Conservation (phyloP, 768 basidiomycete genomes). For the Lactarius indigo region DNA sequence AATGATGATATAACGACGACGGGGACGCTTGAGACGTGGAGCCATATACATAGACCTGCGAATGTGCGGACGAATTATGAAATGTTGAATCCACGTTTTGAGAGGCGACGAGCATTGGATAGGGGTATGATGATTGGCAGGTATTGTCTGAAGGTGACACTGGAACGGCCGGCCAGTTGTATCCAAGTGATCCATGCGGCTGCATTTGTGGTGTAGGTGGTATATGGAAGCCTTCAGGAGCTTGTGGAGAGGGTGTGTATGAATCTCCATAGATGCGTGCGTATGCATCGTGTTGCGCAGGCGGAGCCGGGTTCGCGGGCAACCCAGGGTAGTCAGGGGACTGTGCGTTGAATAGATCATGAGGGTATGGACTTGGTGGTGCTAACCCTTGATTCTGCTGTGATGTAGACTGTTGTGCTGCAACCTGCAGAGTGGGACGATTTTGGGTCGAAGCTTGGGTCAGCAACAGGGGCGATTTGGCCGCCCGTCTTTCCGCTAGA, state of each 20-base stretch:
- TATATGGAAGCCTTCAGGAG: constrained; percentile 13
- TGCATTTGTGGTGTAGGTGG: constrained; percentile 8
- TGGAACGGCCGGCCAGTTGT: constrained; percentile 9
- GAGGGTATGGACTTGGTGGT: constrained; percentile 5
- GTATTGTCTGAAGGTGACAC: constrained; percentile 4
- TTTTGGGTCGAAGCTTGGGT: constrained; percentile 13
- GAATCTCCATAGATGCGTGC: constrained; percentile 12
- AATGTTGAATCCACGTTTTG: constrained; percentile 16
- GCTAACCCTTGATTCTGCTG: constrained; percentile 7
- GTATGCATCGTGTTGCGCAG: constrained; percentile 15
- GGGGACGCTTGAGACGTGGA: constrained; percentile 7
- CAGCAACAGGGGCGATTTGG: constrained; percentile 8
- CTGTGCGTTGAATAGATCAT: constrained; percentile 10
- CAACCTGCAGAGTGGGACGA: constrained; percentile 3
- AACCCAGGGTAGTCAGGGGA: constrained; percentile 7
- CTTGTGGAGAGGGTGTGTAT: constrained; percentile 9
- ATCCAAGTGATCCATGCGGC: constrained; percentile 10
- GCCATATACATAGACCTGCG: constrained; percentile 13
- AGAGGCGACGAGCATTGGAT: constrained; percentile 5
- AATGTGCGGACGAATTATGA: constrained; percentile 12
- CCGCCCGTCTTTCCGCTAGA: background rate
- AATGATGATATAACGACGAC: constrained; percentile 4
- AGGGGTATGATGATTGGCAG: constrained; percentile 18
- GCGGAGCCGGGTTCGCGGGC: background rate
- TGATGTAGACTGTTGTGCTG: background rate